Percentiles rank a stretch among this genome's conserved stretches.
Evolutionary conservation across 2,329 filamentous ascomycete genomes (phyloP).

Genomic region (Botrytis porri): DNA sequence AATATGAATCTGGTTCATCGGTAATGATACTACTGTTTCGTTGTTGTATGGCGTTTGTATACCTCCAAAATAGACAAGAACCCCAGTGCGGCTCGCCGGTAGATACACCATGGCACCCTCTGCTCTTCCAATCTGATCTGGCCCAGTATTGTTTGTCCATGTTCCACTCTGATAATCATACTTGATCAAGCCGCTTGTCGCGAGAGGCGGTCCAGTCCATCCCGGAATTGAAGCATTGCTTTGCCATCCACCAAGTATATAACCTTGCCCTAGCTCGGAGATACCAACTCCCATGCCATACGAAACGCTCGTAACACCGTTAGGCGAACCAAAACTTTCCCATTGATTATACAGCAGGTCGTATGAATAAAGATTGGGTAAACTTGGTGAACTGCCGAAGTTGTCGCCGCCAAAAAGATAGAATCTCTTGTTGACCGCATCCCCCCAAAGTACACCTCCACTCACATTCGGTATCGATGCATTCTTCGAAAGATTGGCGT

Average conservation of each 20-base stretch:
- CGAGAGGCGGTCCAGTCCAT: constrained; percentile 49
- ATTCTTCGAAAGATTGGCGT: constrained; percentile 59
- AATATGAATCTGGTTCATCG: constrained; percentile 52
- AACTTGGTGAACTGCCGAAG: constrained; percentile 42
- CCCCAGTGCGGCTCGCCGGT: constrained; percentile 56
- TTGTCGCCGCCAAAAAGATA: constrained; percentile 63
- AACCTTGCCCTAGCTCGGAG: constrained; percentile 53
- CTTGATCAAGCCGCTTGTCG: constrained; percentile 51
- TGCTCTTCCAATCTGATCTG: constrained; percentile 52
- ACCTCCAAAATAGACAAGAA: constrained; percentile 62
- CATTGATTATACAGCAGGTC: constrained; percentile 56
- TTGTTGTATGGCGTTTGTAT: constrained; percentile 49
- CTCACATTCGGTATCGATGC: constrained; percentile 51
- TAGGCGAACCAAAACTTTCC: constrained; percentile 46
- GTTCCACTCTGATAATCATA: constrained; percentile 54
- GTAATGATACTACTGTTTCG: constrained; percentile 43
- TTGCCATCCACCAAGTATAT: constrained; percentile 62
- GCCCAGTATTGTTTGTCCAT: constrained; percentile 54
- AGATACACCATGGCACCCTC: constrained; percentile 60
- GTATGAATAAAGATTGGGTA: constrained; percentile 54
- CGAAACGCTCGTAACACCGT: constrained; percentile 47
- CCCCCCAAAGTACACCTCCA: constrained; percentile 55
- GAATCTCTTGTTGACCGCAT: constrained; percentile 60
- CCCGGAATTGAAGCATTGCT: constrained; percentile 51
- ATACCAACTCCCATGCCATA: constrained; percentile 57